phyloP scores from a whole-genome alignment of 2,329 filamentous ascomycete genomes.

The Sarocladium strictum region DNA sequence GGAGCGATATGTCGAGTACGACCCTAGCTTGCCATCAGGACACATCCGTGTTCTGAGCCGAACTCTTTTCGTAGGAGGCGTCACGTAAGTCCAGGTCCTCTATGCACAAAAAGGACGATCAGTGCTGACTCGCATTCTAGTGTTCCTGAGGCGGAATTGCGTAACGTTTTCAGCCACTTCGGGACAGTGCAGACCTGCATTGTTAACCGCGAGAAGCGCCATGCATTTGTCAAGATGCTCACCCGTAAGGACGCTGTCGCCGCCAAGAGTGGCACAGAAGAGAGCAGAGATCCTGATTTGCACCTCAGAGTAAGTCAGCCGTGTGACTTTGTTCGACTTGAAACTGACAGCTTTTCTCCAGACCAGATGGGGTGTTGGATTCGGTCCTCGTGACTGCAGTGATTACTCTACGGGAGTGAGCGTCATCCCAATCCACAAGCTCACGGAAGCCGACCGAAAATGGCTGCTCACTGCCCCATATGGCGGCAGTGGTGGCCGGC shows the following conservation, averaged over 20 bases:
- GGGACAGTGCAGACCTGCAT: conserved; percentile 95
- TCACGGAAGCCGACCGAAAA: conserved; percentile 94
- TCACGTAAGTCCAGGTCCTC: conserved; percentile 59
- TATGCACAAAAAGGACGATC: not conserved
- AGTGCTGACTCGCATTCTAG: conserved; percentile 32
- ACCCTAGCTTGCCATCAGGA: conserved; percentile 65
- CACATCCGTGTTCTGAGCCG: conserved; percentile 90
- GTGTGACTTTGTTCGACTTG: not conserved
- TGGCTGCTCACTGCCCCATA: conserved; percentile 95
- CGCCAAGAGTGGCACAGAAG: conserved; percentile 86
- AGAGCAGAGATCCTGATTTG: conserved; percentile 63
- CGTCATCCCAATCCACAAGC: conserved; percentile 82
- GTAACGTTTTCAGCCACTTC: conserved; percentile 71
- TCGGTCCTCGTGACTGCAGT: conserved; percentile 93
- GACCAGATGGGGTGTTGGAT: conserved; percentile 97
- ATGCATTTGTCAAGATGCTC: conserved; percentile 98
- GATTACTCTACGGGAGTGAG: conserved; percentile 91
- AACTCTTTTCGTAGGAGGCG: conserved; percentile 93
- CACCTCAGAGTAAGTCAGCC: conserved; percentile 59
- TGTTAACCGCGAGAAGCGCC: conserved; percentile 94
- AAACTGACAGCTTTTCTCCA: conserved; percentile 26
- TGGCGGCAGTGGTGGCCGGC: conserved; percentile 80
- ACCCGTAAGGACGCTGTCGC: conserved; percentile 76
- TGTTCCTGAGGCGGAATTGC: conserved; percentile 67
- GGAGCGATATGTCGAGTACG: conserved; percentile 73